A percentile compares a stretch with the other conserved stretches of the same genome.
Evolutionary conservation across 2,329 filamentous ascomycete species (phyloP).

Genomic region (Hypoxylon sp.): DNA sequence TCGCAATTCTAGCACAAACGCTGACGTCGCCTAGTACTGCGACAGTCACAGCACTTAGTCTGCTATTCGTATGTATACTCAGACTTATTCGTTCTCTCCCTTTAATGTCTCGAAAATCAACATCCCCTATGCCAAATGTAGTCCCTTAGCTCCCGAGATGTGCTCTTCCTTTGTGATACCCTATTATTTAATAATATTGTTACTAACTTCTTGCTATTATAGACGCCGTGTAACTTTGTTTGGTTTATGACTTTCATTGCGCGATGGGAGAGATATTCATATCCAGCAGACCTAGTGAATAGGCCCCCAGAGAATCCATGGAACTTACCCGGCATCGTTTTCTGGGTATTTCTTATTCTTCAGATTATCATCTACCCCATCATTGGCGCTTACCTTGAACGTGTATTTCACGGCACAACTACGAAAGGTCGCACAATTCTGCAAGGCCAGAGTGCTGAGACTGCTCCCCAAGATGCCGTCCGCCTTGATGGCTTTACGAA

Average conservation of each 20-base stretch:
- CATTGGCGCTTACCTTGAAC: constrained; percentile 81
- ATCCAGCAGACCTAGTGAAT: constrained; percentile 72
- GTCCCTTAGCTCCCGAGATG: constrained; percentile 1
- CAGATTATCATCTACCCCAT: constrained; percentile 85
- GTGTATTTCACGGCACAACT: constrained; percentile 80
- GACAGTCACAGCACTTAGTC: constrained; percentile 76
- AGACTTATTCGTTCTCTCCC: neutral
- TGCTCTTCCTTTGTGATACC: neutral
- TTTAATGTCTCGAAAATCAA: neutral
- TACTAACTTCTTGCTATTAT: constrained; percentile 15
- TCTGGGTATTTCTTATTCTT: constrained; percentile 83
- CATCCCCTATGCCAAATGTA: neutral
- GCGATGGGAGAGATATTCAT: constrained; percentile 77
- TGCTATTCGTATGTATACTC: constrained; percentile 72
- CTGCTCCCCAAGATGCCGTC: constrained; percentile 69
- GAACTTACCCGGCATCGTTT: constrained; percentile 78
- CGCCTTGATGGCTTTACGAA: constrained; percentile 83
- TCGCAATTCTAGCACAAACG: constrained; percentile 87
- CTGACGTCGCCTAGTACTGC: constrained; percentile 73
- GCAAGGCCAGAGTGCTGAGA: constrained; percentile 51
- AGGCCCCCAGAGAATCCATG: constrained; percentile 77
- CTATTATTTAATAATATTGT: neutral
- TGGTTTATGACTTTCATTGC: constrained; percentile 84
- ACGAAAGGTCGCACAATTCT: constrained; percentile 72
- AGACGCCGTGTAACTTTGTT: constrained; percentile 86